These are phyloP conservation scores for Yarrowia keelungensis DNA, from an alignment of 805 yeast species.

Conservation along the genomic window DNA sequence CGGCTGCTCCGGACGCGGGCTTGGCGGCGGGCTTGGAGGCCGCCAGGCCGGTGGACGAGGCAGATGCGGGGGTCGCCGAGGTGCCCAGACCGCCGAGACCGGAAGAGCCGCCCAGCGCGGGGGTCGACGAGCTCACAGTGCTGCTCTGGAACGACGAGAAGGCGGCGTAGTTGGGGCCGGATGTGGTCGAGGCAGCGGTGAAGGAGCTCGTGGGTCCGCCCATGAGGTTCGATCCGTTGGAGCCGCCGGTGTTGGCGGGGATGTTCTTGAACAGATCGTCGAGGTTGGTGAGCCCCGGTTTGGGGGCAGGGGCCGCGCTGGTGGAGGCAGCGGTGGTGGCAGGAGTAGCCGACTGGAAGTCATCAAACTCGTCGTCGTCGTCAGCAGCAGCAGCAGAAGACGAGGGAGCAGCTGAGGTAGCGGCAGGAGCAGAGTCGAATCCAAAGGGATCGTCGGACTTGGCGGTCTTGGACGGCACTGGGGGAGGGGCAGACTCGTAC, in stretches of 20 bases:
- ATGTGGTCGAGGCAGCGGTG: slow-evolving; percentile 2
- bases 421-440: slow-evolving; percentile 35
- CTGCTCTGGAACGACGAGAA: slow-evolving; percentile 24
- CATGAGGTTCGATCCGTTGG: slow-evolving; percentile 23
- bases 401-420: slow-evolving; percentile 29
- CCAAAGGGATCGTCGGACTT: slow-evolving; percentile 43
- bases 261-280: slow-evolving; percentile 43
- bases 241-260: slow-evolving; percentile 36
- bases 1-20: slow-evolving; percentile 41
- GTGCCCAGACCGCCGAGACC: neutral
- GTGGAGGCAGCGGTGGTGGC: slow-evolving; percentile 41
- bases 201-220: slow-evolving; percentile 24
- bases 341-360: slow-evolving; percentile 68
- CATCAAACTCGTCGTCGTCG: slow-evolving; percentile 68
- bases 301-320: slow-evolving; percentile 22
- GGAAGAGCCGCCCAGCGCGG: slow-evolving; percentile 31
- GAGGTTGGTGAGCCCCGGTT: slow-evolving; percentile 39
- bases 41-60: slow-evolving; percentile 39
- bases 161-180: slow-evolving; percentile 35
- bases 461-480: slow-evolving; percentile 36
- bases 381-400: slow-evolving; percentile 44
- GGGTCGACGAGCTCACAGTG: slow-evolving; percentile 39
- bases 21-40: slow-evolving; percentile 43
- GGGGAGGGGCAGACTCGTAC: slow-evolving; percentile 27
- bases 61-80: slow-evolving; percentile 38